Conservation (phyloP, 257 asterid genomes). For the Nicotiana paniculata region DNA sequence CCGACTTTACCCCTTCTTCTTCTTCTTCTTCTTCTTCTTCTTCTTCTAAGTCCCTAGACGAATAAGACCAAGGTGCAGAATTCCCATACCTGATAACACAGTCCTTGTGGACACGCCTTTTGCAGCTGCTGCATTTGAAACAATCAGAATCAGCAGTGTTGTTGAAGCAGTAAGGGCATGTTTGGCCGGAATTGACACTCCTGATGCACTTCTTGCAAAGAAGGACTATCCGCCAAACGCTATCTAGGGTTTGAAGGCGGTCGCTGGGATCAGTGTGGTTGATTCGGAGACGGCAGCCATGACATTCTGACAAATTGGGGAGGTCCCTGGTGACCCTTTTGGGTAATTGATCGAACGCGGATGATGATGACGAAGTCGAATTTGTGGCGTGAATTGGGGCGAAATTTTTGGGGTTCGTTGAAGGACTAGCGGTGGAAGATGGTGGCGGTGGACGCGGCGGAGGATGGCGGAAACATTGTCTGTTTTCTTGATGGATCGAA, state of each 20-base stretch:
- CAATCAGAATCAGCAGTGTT: conserved; percentile 35
- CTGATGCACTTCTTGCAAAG: conserved; percentile 60
- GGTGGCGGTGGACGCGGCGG: conserved; percentile 9
- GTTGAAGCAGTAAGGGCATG: conserved; percentile 69
- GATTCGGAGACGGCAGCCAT: conserved; percentile 56
- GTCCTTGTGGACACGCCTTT: conserved; percentile 42
- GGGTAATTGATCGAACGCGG: conserved; percentile 10
- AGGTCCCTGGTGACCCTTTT: conserved; percentile 56
- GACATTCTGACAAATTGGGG: conserved; percentile 81
- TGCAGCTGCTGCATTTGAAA: conserved; percentile 44
- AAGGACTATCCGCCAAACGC: conserved; percentile 87
- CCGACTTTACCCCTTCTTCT: conserved; percentile 14
- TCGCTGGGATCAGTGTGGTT: conserved; percentile 57
- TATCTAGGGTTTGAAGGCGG: conserved; percentile 63
- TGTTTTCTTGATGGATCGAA: neutral
- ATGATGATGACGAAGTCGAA: conserved; percentile 8
- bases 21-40: no score
- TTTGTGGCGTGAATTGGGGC: neutral
- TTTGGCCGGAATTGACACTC: conserved; percentile 32
- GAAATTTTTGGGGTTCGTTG: neutral
- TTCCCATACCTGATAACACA: conserved; percentile 45
- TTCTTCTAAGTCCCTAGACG: conserved; percentile 13
- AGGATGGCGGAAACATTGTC: neutral
- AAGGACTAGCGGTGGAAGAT: neutral
- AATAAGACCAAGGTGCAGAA: conserved; percentile 67